Evolutionary conservation across 208 protist genomes (phyloP).

Genomic region (Trypanosoma avium): DNA sequence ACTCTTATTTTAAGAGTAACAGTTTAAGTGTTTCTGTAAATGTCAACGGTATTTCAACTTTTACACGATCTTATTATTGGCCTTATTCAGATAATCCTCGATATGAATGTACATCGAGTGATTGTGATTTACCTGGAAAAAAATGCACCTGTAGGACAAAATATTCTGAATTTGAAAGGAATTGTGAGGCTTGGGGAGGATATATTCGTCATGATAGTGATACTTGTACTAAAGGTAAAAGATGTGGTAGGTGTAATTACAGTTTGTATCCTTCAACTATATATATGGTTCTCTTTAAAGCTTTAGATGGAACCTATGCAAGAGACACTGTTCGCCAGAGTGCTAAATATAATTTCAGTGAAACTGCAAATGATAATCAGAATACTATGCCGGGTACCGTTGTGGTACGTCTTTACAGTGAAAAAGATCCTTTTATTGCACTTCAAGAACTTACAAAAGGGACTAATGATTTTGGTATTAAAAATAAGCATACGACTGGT

Average conservation of each 20-base stretch:
- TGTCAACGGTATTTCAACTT: constrained; percentile 1
- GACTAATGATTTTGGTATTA: constrained; percentile 3
- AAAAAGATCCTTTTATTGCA: constrained; percentile 24
- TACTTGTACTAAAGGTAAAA: neutral
- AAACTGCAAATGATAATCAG: constrained; percentile 5
- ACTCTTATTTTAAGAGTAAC: neutral
- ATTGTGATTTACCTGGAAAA: neutral
- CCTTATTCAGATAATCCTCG: neutral
- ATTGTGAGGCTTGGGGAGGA: constrained; percentile 1
- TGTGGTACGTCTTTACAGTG: constrained; percentile 26
- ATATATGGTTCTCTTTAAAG: constrained; percentile 18
- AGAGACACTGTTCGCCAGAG: constrained; percentile 7
- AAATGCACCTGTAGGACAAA: neutral
- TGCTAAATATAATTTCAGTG: constrained; percentile 13
- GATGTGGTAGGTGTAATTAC: constrained; percentile 10
- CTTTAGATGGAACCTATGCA: neutral
- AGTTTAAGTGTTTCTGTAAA: neutral
- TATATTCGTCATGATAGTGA: neutral
- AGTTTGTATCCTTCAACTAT: constrained; percentile 4
- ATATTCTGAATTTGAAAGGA: constrained; percentile 8
- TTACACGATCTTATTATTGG: neutral
- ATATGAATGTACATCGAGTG: neutral
- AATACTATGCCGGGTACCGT: neutral
- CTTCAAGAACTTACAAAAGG: constrained; percentile 9
- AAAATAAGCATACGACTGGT: constrained; percentile 4